These are phyloP conservation scores for Pythium folliculosum DNA, from an alignment of 352 stramenopile species.

Conservation along the genomic window DNA sequence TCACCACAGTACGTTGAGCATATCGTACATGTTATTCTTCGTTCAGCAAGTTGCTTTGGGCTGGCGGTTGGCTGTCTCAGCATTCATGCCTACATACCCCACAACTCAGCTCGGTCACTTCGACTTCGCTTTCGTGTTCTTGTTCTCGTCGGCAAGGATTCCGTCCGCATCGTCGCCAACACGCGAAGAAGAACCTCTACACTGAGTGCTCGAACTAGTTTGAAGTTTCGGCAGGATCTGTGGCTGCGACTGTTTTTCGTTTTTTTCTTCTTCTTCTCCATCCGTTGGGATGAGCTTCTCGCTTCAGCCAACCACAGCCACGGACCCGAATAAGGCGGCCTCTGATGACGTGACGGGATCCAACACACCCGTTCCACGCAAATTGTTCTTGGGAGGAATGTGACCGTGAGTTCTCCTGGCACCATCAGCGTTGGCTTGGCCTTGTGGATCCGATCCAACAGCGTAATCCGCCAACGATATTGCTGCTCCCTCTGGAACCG, in stretches of 20 bases:
- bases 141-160: too few species aligned
- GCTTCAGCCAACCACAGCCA: conserved; percentile 12
- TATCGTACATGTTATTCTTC: neutral
- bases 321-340: neutral
- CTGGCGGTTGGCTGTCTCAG: too few species aligned
- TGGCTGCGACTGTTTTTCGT: neutral
- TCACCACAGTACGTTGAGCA: neutral
- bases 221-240: neutral
- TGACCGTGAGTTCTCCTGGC: neutral
- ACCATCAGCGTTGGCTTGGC: neutral
- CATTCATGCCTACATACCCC: too few species aligned
- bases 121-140: too few species aligned
- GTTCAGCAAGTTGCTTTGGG: neutral
- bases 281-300: neutral
- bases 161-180: too few species aligned
- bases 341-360: conserved; percentile 11
- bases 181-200: too few species aligned
- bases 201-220: too few species aligned
- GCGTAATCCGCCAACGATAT: too few species aligned
- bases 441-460: neutral
- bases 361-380: neutral
- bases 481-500: too few species aligned
- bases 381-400: neutral
- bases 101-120: too few species aligned
- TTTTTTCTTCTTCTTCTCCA: conserved; percentile 5